Conservation (phyloP, 352 stramenopile genomes). For the Phytophthora ohioensis region DNA sequence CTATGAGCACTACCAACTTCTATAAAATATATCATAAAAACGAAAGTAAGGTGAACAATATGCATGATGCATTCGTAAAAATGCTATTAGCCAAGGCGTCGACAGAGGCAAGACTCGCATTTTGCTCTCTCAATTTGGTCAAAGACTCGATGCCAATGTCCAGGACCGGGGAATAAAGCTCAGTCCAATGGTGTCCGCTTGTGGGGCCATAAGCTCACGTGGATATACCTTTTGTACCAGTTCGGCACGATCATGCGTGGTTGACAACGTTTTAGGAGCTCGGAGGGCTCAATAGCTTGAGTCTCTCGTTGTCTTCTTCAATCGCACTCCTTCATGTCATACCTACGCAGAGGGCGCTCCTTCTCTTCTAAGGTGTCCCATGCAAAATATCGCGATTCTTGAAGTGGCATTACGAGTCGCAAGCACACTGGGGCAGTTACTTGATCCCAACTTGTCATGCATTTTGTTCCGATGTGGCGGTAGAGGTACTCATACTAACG, state of each 20-base stretch:
- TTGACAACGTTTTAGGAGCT: slow-evolving; percentile 72
- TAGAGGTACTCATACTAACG: background rate
- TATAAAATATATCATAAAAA: slow-evolving; percentile 31
- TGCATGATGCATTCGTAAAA: slow-evolving; percentile 19
- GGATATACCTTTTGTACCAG: slow-evolving; percentile 63
- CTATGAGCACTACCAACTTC: slow-evolving; percentile 9
- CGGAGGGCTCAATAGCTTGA: background rate
- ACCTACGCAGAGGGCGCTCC: slow-evolving; percentile 10
- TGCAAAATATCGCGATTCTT: slow-evolving; percentile 27
- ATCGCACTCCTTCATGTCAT: background rate
- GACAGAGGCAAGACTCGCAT: background rate
- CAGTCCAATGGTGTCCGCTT: slow-evolving; percentile 30
- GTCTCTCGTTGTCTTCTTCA: slow-evolving; percentile 4
- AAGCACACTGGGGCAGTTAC: background rate
- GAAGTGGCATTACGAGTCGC: slow-evolving; percentile 26
- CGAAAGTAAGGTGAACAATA: slow-evolving; percentile 13
- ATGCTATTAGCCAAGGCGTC: background rate
- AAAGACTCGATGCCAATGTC: slow-evolving; percentile 30
- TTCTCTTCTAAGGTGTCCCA: slow-evolving; percentile 20
- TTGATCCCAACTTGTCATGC: slow-evolving; percentile 1
- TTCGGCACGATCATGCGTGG: slow-evolving; percentile 46
- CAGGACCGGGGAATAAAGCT: slow-evolving; percentile 43
- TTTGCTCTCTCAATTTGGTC: slow-evolving; percentile 6
- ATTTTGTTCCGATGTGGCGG: background rate
- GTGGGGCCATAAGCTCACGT: slow-evolving; percentile 36